Conservation (phyloP, 2,329 filamentous ascomycete species). For the Torrubiella hemipterigena region DNA sequence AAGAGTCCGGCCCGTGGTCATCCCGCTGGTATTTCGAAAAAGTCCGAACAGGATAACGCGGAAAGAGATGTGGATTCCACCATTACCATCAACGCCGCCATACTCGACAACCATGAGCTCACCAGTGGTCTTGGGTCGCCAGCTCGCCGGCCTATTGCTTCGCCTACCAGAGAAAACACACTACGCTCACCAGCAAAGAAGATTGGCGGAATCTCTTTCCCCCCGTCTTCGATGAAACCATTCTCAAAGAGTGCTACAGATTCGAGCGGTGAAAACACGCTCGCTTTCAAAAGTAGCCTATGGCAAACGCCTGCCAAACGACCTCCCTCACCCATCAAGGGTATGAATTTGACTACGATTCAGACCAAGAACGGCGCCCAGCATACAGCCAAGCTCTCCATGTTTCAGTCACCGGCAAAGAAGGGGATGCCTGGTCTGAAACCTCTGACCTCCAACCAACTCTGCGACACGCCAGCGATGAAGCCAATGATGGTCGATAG, state of each 20-base stretch:
- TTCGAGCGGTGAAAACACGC: constrained; percentile 6
- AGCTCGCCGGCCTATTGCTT: constrained; percentile 38
- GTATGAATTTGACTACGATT: constrained; percentile 16
- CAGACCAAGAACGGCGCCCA: constrained; percentile 16
- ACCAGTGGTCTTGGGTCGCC: constrained; percentile 36
- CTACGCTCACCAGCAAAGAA: constrained; percentile 44
- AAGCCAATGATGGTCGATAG: constrained; percentile 19
- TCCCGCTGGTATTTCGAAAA: constrained; percentile 5
- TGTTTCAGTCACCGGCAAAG: constrained; percentile 42
- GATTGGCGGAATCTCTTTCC: constrained; percentile 17
- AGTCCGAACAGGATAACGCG: constrained; percentile 7
- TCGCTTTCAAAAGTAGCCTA: constrained; percentile 25
- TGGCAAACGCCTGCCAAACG: constrained; percentile 40
- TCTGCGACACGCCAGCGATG: constrained; percentile 20
- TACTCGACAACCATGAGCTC: constrained; percentile 22
- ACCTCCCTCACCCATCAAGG: constrained; percentile 30
- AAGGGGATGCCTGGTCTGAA: constrained; percentile 23
- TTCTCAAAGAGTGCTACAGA: neutral
- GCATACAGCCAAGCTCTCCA: constrained; percentile 32
- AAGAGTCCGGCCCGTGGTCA: too few species aligned
- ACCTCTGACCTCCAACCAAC: constrained; percentile 12
- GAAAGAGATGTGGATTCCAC: constrained; percentile 12
- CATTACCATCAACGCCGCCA: constrained; percentile 15
- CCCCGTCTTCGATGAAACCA: constrained; percentile 20
- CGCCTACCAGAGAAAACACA: constrained; percentile 41